Evolutionary conservation across 257 asterid genomes (phyloP).

Genomic region (Solanum rostratum): DNA sequence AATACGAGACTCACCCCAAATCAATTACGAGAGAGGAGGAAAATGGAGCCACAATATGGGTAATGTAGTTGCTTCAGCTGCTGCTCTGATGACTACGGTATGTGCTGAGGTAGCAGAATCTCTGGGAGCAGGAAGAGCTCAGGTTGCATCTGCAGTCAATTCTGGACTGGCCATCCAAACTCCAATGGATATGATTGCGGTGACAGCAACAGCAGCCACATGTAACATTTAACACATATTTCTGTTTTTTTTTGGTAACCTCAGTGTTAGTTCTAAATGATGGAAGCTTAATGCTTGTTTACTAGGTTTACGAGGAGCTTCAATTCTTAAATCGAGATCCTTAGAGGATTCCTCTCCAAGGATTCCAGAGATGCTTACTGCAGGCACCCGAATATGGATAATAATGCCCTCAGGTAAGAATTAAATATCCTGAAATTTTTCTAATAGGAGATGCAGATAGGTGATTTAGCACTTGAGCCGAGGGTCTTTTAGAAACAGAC

Average conservation of each 20-base stretch:
- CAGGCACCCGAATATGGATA: constrained; percentile 36
- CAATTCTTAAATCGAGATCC: constrained; percentile 48
- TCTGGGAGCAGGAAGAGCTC: constrained; percentile 42
- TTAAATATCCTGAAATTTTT: background rate
- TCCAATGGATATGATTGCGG: constrained; percentile 50
- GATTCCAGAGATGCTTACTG: constrained; percentile 25
- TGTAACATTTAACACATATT: constrained; percentile 13
- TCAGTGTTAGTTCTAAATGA: background rate
- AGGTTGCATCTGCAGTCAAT: constrained; percentile 41
- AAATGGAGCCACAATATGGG: constrained; percentile 21
- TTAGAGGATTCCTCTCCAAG: constrained; percentile 18
- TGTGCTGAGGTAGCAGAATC: constrained; percentile 65
- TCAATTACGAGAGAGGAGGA: constrained; percentile 4
- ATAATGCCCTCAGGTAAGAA: constrained; percentile 51
- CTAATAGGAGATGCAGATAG: background rate
- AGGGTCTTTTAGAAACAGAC: background rate
- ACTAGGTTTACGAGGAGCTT: constrained; percentile 53
- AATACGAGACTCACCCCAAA: constrained; percentile 10
- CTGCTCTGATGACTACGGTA: constrained; percentile 43
- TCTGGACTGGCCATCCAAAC: constrained; percentile 52
- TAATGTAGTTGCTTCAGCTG: constrained; percentile 41
- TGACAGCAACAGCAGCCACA: constrained; percentile 61
- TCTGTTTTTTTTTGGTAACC: background rate
- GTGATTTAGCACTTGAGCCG: background rate
- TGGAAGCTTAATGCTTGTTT: background rate